Evolutionary conservation across 495 filamentous ascomycete species (phyloP).

Genomic region (Xylaria flabelliformis): DNA sequence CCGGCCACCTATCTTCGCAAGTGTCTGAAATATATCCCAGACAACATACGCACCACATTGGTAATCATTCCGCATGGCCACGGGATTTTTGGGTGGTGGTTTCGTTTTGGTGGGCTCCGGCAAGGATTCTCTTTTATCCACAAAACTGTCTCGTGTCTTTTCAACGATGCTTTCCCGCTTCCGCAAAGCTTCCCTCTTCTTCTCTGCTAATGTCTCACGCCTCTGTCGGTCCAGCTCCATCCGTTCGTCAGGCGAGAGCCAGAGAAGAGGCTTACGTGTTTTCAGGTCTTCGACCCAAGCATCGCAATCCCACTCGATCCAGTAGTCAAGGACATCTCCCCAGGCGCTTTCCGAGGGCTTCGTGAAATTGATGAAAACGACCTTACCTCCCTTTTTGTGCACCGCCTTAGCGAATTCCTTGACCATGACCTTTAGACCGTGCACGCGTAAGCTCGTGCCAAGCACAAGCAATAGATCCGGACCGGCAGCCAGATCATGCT

Average conservation of each 20-base stretch:
- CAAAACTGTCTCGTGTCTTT: conserved; percentile 29
- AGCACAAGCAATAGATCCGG: conserved; percentile 71
- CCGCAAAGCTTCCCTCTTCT: conserved; percentile 37
- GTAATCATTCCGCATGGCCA: conserved; percentile 44
- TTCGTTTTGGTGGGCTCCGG: conserved; percentile 33
- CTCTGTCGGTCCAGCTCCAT: conserved; percentile 44
- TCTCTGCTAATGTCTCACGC: conserved; percentile 39
- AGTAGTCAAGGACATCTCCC: conserved; percentile 71
- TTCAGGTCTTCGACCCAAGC: conserved; percentile 69
- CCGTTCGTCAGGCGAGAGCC: conserved; percentile 54
- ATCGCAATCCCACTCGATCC: conserved; percentile 75
- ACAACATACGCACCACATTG: conserved; percentile 42
- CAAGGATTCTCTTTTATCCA: conserved; percentile 31
- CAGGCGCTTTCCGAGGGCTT: conserved; percentile 71
- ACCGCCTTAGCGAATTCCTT: conserved; percentile 74
- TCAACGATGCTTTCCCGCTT: conserved; percentile 40
- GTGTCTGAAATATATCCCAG: conserved; percentile 42
- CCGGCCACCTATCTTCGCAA: conserved; percentile 39
- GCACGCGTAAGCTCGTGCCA: conserved; percentile 72
- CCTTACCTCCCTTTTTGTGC: conserved; percentile 66
- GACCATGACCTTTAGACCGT: conserved; percentile 70
- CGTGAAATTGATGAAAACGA: conserved; percentile 72
- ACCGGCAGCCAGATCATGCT: conserved; percentile 64
- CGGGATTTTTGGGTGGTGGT: conserved; percentile 40
- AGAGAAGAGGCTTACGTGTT: conserved; percentile 60